Evolutionary conservation across 768 basidiomycete genomes (phyloP), one percentile per base, ranked within the genome.

Genomic region (Crepidotus variabilis): DNA sequence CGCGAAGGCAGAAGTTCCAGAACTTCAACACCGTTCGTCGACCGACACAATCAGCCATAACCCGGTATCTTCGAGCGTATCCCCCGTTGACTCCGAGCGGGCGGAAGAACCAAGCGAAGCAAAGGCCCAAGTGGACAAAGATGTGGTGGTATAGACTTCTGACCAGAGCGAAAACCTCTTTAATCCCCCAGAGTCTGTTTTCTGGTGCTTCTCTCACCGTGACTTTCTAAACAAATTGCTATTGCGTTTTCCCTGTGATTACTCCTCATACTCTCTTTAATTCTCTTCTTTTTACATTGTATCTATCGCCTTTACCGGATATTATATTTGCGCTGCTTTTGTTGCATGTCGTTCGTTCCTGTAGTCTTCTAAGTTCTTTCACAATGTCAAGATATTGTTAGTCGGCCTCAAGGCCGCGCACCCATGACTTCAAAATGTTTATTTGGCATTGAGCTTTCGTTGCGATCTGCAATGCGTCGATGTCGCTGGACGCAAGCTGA

Each of bases 11-110:
- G 36, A 16, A 49, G 23, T 16, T 32, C 18, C 9, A 16, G 56
- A 36, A 28, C 39, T 49, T 18, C 52, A 57, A 11, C 57, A 60
- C 47, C 62, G 66, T 28, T 32, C 59, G 32, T 69, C 68, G n/a
- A 63, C 57, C 13, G 66, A 69, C 20, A 69, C 68, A 18, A 63
- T 69, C 43, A 65, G 34, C 6, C 65, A 10, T 59, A 60, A 52
- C 54, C 61, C 28, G 47, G 43, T 33, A 20, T 51, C 36, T 47
- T 9, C 47, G 47, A 18, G 20, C 47, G 8, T n/a, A 9, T 20
- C 18, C 16, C 9, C 47, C 20, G 18, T 8, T 47, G n/a, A n/a
- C 8, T 18, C 16, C 18, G n/a, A n/a, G 8, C 8, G 8, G n/a
- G 47, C 8, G 7, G 47, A 47, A 22, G 47, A 36, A 36, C 35